These are phyloP conservation scores for Blumeria graminis DNA, from an alignment of 2,329 filamentous ascomycete species.

Conservation along the genomic window DNA sequence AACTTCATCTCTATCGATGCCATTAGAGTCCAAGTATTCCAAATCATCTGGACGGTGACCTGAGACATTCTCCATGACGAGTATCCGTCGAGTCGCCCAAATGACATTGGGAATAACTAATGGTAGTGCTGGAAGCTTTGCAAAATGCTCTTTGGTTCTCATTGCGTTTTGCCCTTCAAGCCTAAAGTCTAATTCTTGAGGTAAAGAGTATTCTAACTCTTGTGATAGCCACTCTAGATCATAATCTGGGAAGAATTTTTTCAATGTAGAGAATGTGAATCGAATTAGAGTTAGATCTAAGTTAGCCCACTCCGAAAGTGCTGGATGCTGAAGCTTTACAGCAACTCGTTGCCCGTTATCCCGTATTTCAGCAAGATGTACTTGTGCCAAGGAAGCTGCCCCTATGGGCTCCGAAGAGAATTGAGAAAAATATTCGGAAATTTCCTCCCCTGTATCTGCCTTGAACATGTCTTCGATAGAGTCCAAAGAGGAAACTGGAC, in stretches of 20 bases:
- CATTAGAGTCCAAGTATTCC: slow-evolving; percentile 57
- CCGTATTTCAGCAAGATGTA: slow-evolving; percentile 67
- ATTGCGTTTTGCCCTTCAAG: slow-evolving; percentile 68
- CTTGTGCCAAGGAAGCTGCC: slow-evolving; percentile 81
- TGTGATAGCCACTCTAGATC: slow-evolving; percentile 87
- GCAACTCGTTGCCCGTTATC: slow-evolving; percentile 70
- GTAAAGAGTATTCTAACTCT: slow-evolving; percentile 79
- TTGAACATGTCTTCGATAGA: slow-evolving; percentile 74
- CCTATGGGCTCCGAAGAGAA: slow-evolving; percentile 67
- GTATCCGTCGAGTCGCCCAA: slow-evolving; percentile 68
- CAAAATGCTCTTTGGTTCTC: slow-evolving; percentile 60
- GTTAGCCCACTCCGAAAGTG: slow-evolving; percentile 68
- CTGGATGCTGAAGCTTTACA: slow-evolving; percentile 89
- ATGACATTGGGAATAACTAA: slow-evolving; percentile 74
- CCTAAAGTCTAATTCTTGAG: slow-evolving; percentile 74
- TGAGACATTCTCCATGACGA: slow-evolving; percentile 86
- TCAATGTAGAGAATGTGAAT: slow-evolving; percentile 75
- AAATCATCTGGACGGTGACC: slow-evolving; percentile 77
- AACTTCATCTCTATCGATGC: slow-evolving; percentile 86
- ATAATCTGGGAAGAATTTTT: slow-evolving; percentile 89
- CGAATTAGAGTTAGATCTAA: slow-evolving; percentile 68
- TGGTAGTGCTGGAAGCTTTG: slow-evolving; percentile 46
- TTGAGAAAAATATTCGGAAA: slow-evolving; percentile 66
- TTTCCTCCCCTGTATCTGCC: slow-evolving; percentile 52
- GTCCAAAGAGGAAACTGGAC: slow-evolving; percentile 71